These are phyloP conservation scores for Monosporascus sp. DNA, from an alignment of 2,329 filamentous ascomycete genomes.

Conservation along the genomic window DNA sequence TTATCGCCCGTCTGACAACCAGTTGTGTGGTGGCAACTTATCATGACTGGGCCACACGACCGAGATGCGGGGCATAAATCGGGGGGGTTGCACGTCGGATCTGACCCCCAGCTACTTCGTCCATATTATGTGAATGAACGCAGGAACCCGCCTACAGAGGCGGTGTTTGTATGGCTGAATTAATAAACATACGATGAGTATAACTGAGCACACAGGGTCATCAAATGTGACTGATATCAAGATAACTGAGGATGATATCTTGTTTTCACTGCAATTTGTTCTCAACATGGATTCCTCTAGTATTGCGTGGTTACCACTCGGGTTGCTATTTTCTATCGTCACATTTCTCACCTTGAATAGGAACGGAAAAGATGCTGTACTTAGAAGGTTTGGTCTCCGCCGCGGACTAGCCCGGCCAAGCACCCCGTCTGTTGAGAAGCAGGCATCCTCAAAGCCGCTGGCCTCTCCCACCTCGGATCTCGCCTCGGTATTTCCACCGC, in stretches of 20 bases:
- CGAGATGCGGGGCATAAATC: background rate
- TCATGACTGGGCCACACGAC: background rate
- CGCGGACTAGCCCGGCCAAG: slow-evolving; percentile 8
- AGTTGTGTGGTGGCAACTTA: background rate
- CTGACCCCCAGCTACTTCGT: too few relatives aligned
- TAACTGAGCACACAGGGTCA: too few relatives aligned
- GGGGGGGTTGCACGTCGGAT: background rate
- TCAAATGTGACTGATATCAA: background rate
- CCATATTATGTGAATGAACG: too few relatives aligned
- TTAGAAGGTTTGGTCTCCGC: slow-evolving; percentile 14
- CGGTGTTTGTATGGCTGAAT: too few relatives aligned
- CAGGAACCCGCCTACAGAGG: background rate
- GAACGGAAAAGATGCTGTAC: slow-evolving; percentile 10
- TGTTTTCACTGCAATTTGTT: too few relatives aligned
- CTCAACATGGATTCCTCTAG: slow-evolving; percentile 8
- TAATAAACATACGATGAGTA: too few relatives aligned
- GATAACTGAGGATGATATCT: background rate
- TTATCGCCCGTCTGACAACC: background rate
- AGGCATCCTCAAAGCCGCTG: slow-evolving; percentile 15
- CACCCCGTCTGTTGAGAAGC: slow-evolving; percentile 19
- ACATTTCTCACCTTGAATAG: slow-evolving; percentile 12
- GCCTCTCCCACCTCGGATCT: slow-evolving; percentile 13
- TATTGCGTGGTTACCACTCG: slow-evolving; percentile 14
- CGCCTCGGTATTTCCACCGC: slow-evolving; percentile 15
- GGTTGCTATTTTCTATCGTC: slow-evolving; percentile 14